Conservation (phyloP, 768 basidiomycete species). For the Glaciozyma martinii region DNA sequence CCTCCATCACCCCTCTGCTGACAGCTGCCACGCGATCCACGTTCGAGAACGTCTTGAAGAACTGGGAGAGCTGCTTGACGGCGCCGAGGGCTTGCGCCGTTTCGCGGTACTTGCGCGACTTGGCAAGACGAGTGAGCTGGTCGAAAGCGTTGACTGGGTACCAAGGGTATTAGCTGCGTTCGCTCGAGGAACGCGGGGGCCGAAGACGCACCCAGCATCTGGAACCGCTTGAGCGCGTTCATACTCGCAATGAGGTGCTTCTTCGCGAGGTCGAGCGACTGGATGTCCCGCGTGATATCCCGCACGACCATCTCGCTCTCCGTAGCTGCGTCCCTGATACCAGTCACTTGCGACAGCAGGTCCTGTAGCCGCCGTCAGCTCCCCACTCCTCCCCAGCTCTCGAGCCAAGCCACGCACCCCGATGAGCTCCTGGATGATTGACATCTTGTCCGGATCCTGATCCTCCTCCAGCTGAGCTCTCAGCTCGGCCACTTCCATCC, state of each 20-base stretch:
- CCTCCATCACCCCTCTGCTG: constrained; percentile 67
- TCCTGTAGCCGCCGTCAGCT: constrained; percentile 50
- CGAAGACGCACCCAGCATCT: constrained; percentile 70
- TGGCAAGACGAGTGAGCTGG: constrained; percentile 32
- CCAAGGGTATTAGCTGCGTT: not conserved
- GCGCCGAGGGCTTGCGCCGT: constrained; percentile 82
- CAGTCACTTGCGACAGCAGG: constrained; percentile 86
- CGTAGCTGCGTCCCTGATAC: constrained; percentile 89
- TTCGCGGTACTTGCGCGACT: constrained; percentile 51
- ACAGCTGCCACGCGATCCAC: constrained; percentile 68
- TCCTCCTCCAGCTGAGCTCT: constrained; percentile 59
- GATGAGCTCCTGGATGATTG: constrained; percentile 89
- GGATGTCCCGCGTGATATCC: constrained; percentile 93
- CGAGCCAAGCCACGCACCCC: constrained; percentile 50
- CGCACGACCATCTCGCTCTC: constrained; percentile 94
- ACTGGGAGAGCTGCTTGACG: constrained; percentile 70
- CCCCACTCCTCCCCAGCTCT: too few relatives aligned
- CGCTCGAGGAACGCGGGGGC: too few relatives aligned
- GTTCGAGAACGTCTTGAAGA: constrained; percentile 69
- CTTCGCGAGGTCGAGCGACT: constrained; percentile 85
- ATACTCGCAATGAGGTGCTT: constrained; percentile 82
- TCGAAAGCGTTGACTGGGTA: constrained; percentile 31
- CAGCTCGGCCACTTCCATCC: constrained; percentile 61
- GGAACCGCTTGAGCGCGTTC: constrained; percentile 77
- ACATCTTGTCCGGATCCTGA: constrained; percentile 83